These are phyloP conservation scores for Calonectria fujianensis DNA, from an alignment of 2,329 filamentous ascomycete genomes.

Conservation along the genomic window DNA sequence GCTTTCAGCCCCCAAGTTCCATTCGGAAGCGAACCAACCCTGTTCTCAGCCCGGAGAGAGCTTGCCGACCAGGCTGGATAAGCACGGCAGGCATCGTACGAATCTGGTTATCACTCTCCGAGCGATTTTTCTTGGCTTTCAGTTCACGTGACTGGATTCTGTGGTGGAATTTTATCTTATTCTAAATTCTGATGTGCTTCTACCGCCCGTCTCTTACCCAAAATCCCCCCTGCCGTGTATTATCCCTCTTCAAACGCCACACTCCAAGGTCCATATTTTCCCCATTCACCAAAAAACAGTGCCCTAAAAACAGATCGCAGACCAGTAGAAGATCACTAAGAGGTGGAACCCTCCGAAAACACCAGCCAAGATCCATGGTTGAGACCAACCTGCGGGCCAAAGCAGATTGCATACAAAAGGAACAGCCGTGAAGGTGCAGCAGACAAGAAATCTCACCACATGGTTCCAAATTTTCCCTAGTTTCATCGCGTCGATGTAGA, in stretches of 20 bases:
- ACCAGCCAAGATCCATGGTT: not conserved
- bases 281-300: not conserved
- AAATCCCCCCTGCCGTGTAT: not conserved
- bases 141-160: not conserved
- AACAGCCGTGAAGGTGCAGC: not conserved
- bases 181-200: not conserved
- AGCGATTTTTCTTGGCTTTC: not conserved
- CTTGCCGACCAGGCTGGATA: not conserved
- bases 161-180: not conserved
- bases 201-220: not conserved
- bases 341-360: slow-evolving; percentile 7
- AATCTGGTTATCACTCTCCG: not conserved
- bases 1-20: not conserved
- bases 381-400: not conserved
- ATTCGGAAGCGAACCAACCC: slow-evolving; percentile 7
- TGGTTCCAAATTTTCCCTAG: not conserved
- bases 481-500: not conserved
- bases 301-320: not conserved
- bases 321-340: slow-evolving; percentile 1
- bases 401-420: not conserved
- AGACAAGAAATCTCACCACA: not conserved
- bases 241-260: not conserved
- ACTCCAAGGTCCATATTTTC: not conserved
- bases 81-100: not conserved
- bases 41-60: slow-evolving; percentile 3